Evolutionary conservation across 495 filamentous ascomycete species (phyloP), one percentile per base, ranked within the genome.

Genomic region (Hapsidospora chrysogenum): DNA sequence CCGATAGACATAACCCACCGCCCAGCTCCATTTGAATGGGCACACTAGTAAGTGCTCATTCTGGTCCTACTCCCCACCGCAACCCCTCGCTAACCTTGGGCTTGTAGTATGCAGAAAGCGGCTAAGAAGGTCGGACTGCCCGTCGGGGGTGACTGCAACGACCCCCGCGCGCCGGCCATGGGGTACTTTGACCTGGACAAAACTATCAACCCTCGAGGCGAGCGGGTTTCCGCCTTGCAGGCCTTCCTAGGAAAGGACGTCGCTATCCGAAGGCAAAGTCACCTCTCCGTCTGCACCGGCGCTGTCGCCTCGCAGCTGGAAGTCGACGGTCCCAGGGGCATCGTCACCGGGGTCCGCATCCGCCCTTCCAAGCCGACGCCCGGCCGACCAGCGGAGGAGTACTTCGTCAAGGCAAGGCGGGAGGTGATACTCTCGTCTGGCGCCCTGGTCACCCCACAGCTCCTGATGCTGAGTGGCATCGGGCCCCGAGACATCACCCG

Each of bases 401-500:
- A 36, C 23, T 31, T 19, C 14, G 47, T 50, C 13, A 31, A 40
- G 13, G 47, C 40, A 5, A 16, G 33, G 1, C 39, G 49, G 11
- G 49, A 52, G 23, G 49, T 52, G 5, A 44, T 52, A 5, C 10
- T 52, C 14, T 45, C 44, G 35, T 32, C 18, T 16, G 49, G 47
- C 2, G 31, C 44, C 4, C 16, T 46, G 3, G 42, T 41, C 3
- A 38, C 44, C 1, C 49, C 49, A 3, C 49, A 45, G 37, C 19
- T 52, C 4, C 40, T 52, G n/a, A 41, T 50, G 46, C 38, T 47
- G 7, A 46, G 49, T 31, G 49, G 49, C n/a, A 47, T 52, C 16
- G 49, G 47, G 0, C 49, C 46, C 2, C 29, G 13, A 25, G 31
- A 38, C 0, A 20, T 39, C 10, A 70, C 85, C 13, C 48, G 58